Conservation (phyloP, 176 grass and related monocot genomes). For the Panicum miliaceum region DNA sequence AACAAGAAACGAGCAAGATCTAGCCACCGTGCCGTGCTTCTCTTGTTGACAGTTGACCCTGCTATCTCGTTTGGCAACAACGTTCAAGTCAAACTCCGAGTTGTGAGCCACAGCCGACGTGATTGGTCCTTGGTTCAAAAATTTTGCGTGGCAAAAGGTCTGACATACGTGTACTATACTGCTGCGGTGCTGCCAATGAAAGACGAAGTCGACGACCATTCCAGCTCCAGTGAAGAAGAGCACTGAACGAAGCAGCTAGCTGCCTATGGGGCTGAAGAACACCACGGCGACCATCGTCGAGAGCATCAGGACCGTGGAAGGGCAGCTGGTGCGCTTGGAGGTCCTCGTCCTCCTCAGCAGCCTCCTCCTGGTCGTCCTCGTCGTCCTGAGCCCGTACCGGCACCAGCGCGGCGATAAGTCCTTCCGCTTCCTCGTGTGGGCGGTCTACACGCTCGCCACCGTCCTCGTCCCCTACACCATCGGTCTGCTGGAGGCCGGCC, state of each 20-base stretch:
- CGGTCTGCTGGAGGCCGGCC: conserved; percentile 16
- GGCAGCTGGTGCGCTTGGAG: conserved; percentile 27
- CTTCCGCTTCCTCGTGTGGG: conserved; percentile 30
- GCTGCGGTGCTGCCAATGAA: not conserved
- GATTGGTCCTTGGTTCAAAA: not conserved
- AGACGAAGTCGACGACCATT: not conserved
- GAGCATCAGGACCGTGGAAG: conserved; percentile 20
- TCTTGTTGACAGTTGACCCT: not conserved
- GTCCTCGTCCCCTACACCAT: conserved; percentile 24
- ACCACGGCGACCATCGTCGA: not conserved
- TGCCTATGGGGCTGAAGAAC: conserved; percentile 19
- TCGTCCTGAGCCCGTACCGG: not conserved
- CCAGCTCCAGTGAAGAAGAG: not conserved
- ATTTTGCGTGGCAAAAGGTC: not conserved
- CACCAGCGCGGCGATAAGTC: not conserved
- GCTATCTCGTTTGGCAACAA: too few species aligned
- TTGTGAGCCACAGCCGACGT: not conserved
- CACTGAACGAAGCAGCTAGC: not conserved
- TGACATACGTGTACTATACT: not conserved
- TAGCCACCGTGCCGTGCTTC: not conserved
- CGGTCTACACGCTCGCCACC: too few species aligned
- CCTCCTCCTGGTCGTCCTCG: not conserved
- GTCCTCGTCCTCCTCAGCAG: conserved; percentile 30
- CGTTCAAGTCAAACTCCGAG: conserved; percentile 4
- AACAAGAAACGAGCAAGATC: not conserved